phyloP scores from a whole-genome alignment of 2,329 filamentous ascomycete genomes.

The Aspergillus novofumigatus region DNA sequence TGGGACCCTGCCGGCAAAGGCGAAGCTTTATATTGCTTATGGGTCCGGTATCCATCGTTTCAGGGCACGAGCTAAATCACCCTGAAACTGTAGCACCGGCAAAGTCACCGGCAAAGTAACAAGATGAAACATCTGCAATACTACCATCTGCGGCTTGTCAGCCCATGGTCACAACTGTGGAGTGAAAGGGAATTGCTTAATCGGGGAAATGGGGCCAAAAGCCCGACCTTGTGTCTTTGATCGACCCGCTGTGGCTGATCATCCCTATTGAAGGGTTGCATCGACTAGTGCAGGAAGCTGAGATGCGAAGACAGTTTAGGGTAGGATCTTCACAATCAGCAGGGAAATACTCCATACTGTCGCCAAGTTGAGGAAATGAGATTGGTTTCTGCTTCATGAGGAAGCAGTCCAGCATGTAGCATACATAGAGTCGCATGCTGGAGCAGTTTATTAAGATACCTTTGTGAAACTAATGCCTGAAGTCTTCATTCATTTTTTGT shows the following conservation, averaged over 20 bases:
- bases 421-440: not conserved
- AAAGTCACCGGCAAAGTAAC: not conserved
- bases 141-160: no score
- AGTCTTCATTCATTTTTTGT: no score
- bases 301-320: not conserved
- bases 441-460: no score
- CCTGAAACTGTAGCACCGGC: not conserved
- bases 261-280: not conserved
- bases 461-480: no score
- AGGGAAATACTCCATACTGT: not conserved
- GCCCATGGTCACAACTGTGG: not conserved
- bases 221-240: not conserved
- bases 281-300: not conserved
- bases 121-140: not conserved
- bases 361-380: no score
- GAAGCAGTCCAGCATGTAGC: no score
- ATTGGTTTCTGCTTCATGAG: not conserved
- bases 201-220: not conserved
- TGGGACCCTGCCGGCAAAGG: not conserved
- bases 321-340: not conserved
- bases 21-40: not conserved
- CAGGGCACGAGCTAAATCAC: not conserved
- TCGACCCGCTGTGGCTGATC: not conserved
- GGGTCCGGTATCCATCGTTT: not conserved
- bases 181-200: not conserved